A percentile compares a stretch with the other conserved stretches of the same genome.
Conservation (phyloP, 306 rosid genomes). For the Psophocarpus tetragonolobus region DNA sequence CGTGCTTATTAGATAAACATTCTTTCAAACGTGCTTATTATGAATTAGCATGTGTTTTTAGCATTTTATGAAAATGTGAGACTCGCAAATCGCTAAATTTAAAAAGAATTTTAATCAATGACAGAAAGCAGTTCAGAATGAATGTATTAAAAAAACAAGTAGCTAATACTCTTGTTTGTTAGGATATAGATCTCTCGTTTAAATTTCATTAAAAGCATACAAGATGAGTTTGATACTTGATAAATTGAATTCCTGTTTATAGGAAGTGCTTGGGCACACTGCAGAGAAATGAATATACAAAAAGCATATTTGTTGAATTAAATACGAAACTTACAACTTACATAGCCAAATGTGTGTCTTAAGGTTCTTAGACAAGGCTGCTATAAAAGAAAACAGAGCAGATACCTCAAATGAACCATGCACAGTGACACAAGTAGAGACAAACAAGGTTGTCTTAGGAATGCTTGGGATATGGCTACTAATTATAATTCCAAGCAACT, state of each 20-base stretch:
- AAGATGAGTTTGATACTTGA: neutral
- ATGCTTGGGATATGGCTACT: conserved; percentile 73
- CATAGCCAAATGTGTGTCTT: neutral
- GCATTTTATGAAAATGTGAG: too few species aligned
- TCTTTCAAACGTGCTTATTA: too few species aligned
- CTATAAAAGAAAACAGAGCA: conserved; percentile 43
- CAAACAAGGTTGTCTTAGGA: conserved; percentile 55
- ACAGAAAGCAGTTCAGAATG: too few species aligned
- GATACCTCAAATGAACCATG: conserved; percentile 42
- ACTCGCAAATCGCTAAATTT: too few species aligned
- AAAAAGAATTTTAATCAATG: too few species aligned
- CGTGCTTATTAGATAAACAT: too few species aligned
- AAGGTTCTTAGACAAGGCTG: conserved; percentile 82
- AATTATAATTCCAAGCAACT: conserved; percentile 67
- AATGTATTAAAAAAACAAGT: too few species aligned
- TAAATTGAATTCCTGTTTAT: neutral
- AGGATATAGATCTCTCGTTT: neutral
- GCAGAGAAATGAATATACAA: neutral
- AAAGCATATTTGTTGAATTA: neutral
- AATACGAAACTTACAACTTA: neutral
- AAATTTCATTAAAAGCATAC: neutral
- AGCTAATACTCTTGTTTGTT: too few species aligned
- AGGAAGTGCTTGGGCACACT: neutral
- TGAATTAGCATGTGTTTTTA: neutral
- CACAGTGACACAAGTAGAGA: conserved; percentile 74